Conservation (phyloP, 352 stramenopile genomes). For the Phytophthora cryptogea region DNA sequence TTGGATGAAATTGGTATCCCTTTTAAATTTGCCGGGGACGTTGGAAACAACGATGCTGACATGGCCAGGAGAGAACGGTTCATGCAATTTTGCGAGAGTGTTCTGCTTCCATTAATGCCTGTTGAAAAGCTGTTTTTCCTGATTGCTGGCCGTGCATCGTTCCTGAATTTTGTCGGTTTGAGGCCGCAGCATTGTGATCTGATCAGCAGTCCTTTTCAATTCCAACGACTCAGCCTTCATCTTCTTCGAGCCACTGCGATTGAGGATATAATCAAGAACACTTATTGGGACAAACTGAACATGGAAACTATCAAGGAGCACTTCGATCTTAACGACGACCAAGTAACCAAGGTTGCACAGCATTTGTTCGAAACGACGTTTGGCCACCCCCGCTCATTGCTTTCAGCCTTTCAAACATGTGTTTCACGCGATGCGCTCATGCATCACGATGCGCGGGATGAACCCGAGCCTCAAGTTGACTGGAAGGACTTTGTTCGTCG, state of each 20-base stretch:
- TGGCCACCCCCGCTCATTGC: neutral
- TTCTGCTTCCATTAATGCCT: slow-evolving; percentile 1
- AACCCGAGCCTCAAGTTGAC: neutral
- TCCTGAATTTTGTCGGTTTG: slow-evolving; percentile 8
- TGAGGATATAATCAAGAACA: slow-evolving; percentile 6
- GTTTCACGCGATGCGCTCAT: neutral
- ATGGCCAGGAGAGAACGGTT: neutral
- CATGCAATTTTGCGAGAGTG: neutral
- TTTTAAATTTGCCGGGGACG: neutral
- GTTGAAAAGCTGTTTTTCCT: slow-evolving; percentile 29
- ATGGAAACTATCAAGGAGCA: slow-evolving; percentile 1
- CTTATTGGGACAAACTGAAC: neutral
- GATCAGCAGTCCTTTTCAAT: neutral
- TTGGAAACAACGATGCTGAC: neutral
- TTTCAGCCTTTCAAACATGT: neutral
- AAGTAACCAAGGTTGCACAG: neutral
- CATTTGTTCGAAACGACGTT: neutral
- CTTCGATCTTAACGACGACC: neutral
- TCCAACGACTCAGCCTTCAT: neutral
- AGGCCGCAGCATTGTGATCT: neutral
- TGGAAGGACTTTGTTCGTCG: neutral
- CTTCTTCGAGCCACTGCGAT: neutral
- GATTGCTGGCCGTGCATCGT: slow-evolving; percentile 17
- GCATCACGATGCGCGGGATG: neutral
- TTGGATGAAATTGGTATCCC: slow-evolving; percentile 18